phyloP scores from a whole-genome alignment of 371 early-diverging fungal species.

The Mucor saturninus region DNA sequence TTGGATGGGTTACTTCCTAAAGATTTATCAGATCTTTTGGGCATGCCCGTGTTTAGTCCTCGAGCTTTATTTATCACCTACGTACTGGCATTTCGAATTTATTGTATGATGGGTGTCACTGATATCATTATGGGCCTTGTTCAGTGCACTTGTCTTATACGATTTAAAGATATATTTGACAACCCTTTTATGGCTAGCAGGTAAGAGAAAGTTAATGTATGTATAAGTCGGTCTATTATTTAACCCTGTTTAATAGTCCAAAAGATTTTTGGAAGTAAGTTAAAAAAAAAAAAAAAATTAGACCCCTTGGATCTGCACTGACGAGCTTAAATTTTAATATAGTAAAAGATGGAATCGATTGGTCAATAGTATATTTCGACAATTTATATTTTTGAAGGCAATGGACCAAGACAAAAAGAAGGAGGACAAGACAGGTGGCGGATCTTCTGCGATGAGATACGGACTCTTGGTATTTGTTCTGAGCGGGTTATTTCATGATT shows the following conservation, averaged over 20 bases:
- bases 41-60: slow-evolving; percentile 12
- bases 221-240: background rate
- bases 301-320: background rate
- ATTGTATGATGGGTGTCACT: slow-evolving; percentile 21
- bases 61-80: slow-evolving; percentile 17
- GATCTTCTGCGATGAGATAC: background rate
- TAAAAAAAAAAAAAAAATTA: no score
- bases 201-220: slow-evolving; percentile 2
- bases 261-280: slow-evolving; percentile 33
- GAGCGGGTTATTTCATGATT: slow-evolving; percentile 24
- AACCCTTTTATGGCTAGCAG: slow-evolving; percentile 25
- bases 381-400: slow-evolving; percentile 12
- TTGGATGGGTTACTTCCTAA: slow-evolving; percentile 12
- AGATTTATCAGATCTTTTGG: slow-evolving; percentile 8
- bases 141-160: slow-evolving; percentile 9
- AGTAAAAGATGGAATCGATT: slow-evolving; percentile 28
- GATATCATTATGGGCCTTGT: slow-evolving; percentile 33
- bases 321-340: background rate
- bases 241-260: slow-evolving; percentile 15
- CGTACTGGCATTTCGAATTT: slow-evolving; percentile 18
- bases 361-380: slow-evolving; percentile 16
- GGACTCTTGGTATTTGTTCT: slow-evolving; percentile 18
- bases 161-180: slow-evolving; percentile 26
- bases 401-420: background rate
- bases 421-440: no score